Evolutionary conservation across 257 asterid genomes (phyloP).

Genomic region (Salvia miltiorrhiza): DNA sequence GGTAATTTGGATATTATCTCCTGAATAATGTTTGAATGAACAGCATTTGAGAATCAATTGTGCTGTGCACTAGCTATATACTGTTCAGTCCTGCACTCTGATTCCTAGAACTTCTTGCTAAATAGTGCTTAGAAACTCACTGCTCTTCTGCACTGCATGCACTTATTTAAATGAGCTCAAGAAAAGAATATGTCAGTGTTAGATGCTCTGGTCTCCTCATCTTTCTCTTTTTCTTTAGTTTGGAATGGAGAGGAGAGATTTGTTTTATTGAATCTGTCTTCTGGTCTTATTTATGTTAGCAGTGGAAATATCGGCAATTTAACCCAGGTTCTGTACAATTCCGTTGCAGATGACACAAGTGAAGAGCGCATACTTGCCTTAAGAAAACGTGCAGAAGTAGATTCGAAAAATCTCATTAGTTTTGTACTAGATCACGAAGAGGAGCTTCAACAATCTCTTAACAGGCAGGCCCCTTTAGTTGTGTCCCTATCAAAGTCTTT

Average conservation of each 20-base stretch:
- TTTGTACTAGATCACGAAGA: constrained; percentile 56
- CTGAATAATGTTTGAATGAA: background rate
- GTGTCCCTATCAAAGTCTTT: constrained; percentile 2
- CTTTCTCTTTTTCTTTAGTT: background rate
- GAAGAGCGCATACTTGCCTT: constrained; percentile 92
- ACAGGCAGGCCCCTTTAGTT: constrained; percentile 54
- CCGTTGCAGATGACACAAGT: constrained; percentile 68
- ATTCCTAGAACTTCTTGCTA: background rate
- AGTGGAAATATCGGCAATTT: background rate
- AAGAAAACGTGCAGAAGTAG: constrained; percentile 93
- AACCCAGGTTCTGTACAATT: constrained; percentile 12
- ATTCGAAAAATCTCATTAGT: constrained; percentile 59
- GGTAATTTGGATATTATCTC: background rate
- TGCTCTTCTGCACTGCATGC: constrained; percentile 12
- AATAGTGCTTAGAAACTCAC: background rate
- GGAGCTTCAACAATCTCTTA: constrained; percentile 75
- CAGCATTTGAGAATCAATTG: background rate
- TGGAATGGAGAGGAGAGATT: background rate
- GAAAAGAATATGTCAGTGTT: background rate
- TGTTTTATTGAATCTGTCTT: background rate
- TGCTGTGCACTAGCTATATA: background rate
- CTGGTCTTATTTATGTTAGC: constrained; percentile 6
- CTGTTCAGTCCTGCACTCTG: background rate
- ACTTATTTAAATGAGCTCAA: constrained; percentile 7
- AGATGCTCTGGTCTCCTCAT: constrained; percentile 1